phyloP scores from a whole-genome alignment of 345 rosid species.

The Arabis hirsuta region DNA sequence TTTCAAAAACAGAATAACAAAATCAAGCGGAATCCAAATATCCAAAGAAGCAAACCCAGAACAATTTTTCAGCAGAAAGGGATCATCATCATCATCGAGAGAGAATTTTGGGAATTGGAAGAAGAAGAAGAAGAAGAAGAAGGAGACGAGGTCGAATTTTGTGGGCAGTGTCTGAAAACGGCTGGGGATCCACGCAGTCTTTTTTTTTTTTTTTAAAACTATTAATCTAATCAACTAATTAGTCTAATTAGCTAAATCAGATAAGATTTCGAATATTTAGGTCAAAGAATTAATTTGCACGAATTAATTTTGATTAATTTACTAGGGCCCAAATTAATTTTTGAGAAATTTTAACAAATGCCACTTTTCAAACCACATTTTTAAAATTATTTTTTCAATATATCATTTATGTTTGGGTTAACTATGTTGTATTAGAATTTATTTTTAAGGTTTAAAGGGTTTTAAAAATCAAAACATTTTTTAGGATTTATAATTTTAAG shows the following conservation, averaged over 20 bases:
- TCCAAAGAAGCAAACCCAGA: background rate
- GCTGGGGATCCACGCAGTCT: constrained; percentile 41
- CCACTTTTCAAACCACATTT: too few species aligned
- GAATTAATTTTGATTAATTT: background rate
- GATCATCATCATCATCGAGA: background rate
- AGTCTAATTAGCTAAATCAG: too few species aligned
- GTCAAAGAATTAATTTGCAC: constrained; percentile 20
- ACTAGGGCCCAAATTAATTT: background rate
- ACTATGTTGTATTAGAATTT: too few species aligned
- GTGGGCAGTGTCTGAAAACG: constrained; percentile 28
- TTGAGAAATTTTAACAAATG: too few species aligned
- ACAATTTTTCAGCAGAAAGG: background rate
- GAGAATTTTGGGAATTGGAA: background rate
- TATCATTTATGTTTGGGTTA: too few species aligned
- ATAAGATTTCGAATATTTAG: constrained; percentile 27
- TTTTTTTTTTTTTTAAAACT: background rate
- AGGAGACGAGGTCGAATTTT: background rate
- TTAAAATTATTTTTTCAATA: too few species aligned
- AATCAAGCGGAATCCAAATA: background rate
- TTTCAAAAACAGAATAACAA: background rate
- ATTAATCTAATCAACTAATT: constrained; percentile 6
- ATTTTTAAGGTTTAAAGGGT: too few species aligned
- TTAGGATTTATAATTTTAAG: too few species aligned
- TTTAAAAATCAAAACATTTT: too few species aligned
- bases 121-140: background rate